Conservation (phyloP, 441 rosid genomes). For the Biscutella laevigata region DNA sequence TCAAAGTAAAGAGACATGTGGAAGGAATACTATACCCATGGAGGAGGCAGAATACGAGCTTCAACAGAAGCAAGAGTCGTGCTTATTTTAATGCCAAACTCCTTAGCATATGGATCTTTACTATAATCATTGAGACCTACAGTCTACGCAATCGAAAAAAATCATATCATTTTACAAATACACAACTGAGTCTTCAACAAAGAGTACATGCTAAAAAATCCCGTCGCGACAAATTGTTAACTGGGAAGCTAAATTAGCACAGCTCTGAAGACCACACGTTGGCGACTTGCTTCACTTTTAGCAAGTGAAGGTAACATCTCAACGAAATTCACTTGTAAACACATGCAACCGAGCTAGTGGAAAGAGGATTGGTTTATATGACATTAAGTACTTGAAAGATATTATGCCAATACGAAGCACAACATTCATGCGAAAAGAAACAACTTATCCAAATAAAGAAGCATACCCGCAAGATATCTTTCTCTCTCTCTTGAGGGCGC, state of each 20-base stretch:
- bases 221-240: neutral
- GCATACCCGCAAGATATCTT: conserved; percentile 61
- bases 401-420: neutral
- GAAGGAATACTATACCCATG: conserved; percentile 44
- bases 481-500: conserved; percentile 70
- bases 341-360: neutral
- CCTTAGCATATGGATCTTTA: conserved; percentile 73
- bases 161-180: conserved; percentile 4
- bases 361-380: neutral
- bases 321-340: neutral
- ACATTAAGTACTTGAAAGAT: neutral
- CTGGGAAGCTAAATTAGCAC: neutral
- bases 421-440: neutral
- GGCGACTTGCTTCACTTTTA: neutral
- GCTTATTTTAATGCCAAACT: conserved; percentile 81
- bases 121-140: conserved; percentile 59
- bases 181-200: neutral
- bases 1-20: neutral
- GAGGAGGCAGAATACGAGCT: conserved; percentile 89
- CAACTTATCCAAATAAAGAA: neutral
- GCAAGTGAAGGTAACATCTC: neutral
- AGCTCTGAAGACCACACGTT: neutral
- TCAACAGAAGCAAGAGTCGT: conserved; percentile 83
- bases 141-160: conserved; percentile 37
- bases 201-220: neutral